Percentiles rank a stretch among this genome's conserved stretches.
Evolutionary conservation across 768 basidiomycete species (phyloP).

Genomic region (Tephrocybe sp.): DNA sequence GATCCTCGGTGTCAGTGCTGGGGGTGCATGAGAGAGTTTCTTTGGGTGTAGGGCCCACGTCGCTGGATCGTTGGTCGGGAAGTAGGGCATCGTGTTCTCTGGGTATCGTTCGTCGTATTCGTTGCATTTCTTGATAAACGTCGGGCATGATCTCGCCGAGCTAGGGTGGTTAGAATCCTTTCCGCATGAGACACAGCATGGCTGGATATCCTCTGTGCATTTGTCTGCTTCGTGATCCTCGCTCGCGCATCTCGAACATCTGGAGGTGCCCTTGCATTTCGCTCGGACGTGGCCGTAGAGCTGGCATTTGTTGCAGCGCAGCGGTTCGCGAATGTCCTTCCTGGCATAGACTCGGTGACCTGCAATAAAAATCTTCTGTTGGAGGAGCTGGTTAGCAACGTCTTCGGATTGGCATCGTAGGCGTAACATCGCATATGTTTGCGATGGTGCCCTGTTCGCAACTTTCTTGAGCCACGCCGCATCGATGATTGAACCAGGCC

Average conservation of each 20-base stretch:
- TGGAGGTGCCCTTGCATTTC: not conserved
- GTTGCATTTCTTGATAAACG: not conserved
- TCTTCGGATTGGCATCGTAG: not conserved
- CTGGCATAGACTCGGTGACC: not conserved
- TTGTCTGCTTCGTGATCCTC: not conserved
- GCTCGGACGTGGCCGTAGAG: not conserved
- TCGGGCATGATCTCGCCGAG: not conserved
- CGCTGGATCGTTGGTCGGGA: not conserved
- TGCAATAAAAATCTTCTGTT: not conserved
- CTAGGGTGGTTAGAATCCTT: not conserved
- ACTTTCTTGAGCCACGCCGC: conserved; percentile 3
- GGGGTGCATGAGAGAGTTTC: not conserved
- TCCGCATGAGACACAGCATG: not conserved
- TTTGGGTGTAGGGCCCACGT: not conserved
- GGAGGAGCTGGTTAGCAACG: conserved; percentile 7
- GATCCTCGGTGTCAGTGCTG: too few species aligned
- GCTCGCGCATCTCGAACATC: not conserved
- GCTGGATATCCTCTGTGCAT: not conserved
- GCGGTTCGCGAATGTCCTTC: conserved; percentile 1
- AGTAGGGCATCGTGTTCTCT: not conserved
- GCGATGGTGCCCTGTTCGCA: not conserved
- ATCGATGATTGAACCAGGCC: not conserved
- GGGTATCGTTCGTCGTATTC: not conserved
- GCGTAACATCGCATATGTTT: too few species aligned
- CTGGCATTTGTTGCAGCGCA: too few species aligned